Conservation (phyloP, 2,329 filamentous ascomycete genomes). For the Penicillium brasilianum region DNA sequence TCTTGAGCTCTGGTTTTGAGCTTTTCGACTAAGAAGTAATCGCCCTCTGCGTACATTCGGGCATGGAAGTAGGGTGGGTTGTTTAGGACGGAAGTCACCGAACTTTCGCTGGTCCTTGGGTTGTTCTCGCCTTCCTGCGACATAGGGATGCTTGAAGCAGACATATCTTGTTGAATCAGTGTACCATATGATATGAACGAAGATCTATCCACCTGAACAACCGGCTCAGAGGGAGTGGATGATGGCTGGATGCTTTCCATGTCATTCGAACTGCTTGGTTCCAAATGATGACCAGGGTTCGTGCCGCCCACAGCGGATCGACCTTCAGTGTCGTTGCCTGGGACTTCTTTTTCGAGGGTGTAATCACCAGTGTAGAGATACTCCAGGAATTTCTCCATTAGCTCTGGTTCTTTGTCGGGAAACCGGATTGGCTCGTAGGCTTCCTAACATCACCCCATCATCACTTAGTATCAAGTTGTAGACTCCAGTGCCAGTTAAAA, state of each 20-base stretch:
- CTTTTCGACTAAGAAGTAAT: not conserved
- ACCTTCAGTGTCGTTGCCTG: not conserved
- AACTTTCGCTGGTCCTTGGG: no score
- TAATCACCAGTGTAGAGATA: not conserved
- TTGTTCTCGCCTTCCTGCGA: not conserved
- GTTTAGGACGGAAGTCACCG: no score
- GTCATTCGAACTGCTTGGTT: not conserved
- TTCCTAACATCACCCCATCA: not conserved
- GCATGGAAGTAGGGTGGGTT: not conserved
- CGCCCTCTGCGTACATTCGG: not conserved
- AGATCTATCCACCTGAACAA: not conserved
- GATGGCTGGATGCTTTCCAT: not conserved
- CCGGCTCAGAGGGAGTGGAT: not conserved
- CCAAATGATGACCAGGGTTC: not conserved
- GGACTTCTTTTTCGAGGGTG: not conserved
- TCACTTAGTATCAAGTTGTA: not conserved
- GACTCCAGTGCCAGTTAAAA: not conserved
- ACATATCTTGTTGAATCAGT: not conserved
- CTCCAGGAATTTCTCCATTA: conserved; percentile 1
- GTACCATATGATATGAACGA: not conserved
- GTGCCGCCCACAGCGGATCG: not conserved
- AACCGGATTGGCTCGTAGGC: not conserved
- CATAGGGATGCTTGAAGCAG: not conserved
- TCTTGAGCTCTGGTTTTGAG: not conserved
- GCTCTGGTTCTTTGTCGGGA: not conserved